A percentile compares a stretch with the other conserved stretches of the same genome.
Evolutionary conservation across 768 basidiomycete genomes (phyloP).

Genomic region (Kwoniella heveanensis): DNA sequence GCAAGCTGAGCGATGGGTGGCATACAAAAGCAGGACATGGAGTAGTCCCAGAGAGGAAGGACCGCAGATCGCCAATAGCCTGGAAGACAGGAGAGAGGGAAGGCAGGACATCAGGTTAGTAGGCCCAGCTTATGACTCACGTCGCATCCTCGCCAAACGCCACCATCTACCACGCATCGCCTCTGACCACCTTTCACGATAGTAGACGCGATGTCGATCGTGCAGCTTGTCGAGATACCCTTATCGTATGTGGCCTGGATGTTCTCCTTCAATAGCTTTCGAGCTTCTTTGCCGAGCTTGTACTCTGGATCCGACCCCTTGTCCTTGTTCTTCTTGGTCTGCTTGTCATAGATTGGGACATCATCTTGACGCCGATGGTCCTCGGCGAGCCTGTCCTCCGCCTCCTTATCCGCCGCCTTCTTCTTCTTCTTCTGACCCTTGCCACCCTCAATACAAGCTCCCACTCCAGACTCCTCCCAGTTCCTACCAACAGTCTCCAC

Average conservation of each 20-base stretch:
- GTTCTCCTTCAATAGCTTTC: slow-evolving; percentile 65
- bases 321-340: no score
- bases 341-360: no score
- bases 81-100: no score
- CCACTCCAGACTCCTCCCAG: slow-evolving; percentile 65
- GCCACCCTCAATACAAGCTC: slow-evolving; percentile 61
- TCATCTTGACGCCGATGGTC: no score
- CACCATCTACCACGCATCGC: slow-evolving; percentile 73
- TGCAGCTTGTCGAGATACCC: slow-evolving; percentile 82
- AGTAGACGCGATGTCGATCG: slow-evolving; percentile 68
- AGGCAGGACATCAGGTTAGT: no score
- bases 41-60: no score
- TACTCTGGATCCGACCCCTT: slow-evolving; percentile 58
- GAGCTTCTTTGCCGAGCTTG: slow-evolving; percentile 53
- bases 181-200: slow-evolving; percentile 56
- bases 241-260: slow-evolving; percentile 59
- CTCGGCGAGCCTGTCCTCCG: slow-evolving; percentile 1
- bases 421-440: background rate
- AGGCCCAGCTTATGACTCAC: no score
- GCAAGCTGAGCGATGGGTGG: no score
- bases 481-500: slow-evolving; percentile 67
- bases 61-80: no score
- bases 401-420: background rate
- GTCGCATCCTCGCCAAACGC: slow-evolving; percentile 47
- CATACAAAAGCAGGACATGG: no score